Base-by-base conservation (phyloP, 1,284 basidiomycete genomes). In the Sanguinoderma infundibulare region DNA sequence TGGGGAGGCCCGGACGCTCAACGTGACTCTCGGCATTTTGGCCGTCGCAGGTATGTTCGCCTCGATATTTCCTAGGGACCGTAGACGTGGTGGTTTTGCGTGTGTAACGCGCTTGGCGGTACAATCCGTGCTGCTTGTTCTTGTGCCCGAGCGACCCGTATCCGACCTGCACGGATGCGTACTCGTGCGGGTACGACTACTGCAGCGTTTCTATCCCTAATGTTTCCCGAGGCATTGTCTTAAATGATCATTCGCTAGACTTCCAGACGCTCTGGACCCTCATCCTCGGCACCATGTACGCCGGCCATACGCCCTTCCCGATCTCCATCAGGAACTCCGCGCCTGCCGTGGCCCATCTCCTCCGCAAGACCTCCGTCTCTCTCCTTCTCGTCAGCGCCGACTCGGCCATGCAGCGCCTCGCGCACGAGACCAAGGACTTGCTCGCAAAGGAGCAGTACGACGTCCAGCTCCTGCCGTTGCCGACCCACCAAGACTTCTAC, bases 281-380 rank as follows among this genome's bases (percentile, higher is more conserved):
- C 14, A 57, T 69, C 35, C 47, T 66, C 28, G 74, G 74, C n/a
- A 61, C 77, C 17, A 63, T 69, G 61, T 66, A 63, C 40, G 55
- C 65, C 17, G 74, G 72, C 8, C 69, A 62, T 55, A 62, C 59
- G 10, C 60, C 67, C 1, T 81, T 81, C 63, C 73, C 75, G 0
- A 72, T 81, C 39, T 81, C 80, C 3, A 70, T 74, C 0, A 72
- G 78, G 30, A 80, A 81, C 64, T 80, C 79, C 3, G 65, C 74
- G 12, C 59, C 69, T 7, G 78, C 74, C 0, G 65, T 80, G 9
- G 74, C 71, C 1, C 72, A 80, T 66, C 70, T 81, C 4, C 67
- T 79, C n/a, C 40, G 58, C 14, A 71, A 70, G 55, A 75, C 72
- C n/a, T 58, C 58, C 1, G 68, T 72, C 12, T 49, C 44, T 0